phyloP scores from a whole-genome alignment of 1,284 basidiomycete species.

The Peniophora sp. region DNA sequence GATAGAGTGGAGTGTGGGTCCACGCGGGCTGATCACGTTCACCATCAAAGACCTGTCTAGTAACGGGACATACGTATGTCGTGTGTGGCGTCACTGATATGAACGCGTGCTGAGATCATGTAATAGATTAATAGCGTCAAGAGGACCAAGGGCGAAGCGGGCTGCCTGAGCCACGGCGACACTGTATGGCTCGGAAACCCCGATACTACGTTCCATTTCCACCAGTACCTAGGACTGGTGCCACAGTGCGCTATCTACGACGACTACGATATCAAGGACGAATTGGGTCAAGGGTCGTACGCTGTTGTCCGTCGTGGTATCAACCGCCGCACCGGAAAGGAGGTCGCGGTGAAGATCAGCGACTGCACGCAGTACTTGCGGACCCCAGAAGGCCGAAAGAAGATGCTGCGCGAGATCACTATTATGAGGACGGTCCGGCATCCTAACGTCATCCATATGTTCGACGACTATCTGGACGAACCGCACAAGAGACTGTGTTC shows the following conservation, averaged over 20 bases:
- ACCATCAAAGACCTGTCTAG: background rate
- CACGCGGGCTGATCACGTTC: background rate
- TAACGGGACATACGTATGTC: background rate
- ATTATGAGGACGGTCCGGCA: background rate
- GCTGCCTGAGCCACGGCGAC: background rate
- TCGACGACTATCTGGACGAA: background rate
- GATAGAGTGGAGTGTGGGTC: background rate
- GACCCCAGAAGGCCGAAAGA: background rate
- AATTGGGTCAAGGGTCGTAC: background rate
- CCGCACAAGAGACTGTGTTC: background rate
- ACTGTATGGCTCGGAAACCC: background rate
- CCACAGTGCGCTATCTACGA: background rate
- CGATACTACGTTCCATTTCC: background rate
- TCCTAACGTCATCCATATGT: background rate
- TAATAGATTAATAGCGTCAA: background rate
- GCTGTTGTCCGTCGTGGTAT: background rate
- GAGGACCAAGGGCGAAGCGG: background rate
- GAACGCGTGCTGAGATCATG: background rate
- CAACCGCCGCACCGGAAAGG: background rate
- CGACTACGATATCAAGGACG: background rate
- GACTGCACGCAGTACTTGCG: background rate
- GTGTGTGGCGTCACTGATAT: background rate
- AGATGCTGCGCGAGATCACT: background rate
- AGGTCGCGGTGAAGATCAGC: background rate
- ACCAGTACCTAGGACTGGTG: background rate